Evolutionary conservation across 805 yeast genomes (phyloP).

Genomic region (Huiozyma sinensis): DNA sequence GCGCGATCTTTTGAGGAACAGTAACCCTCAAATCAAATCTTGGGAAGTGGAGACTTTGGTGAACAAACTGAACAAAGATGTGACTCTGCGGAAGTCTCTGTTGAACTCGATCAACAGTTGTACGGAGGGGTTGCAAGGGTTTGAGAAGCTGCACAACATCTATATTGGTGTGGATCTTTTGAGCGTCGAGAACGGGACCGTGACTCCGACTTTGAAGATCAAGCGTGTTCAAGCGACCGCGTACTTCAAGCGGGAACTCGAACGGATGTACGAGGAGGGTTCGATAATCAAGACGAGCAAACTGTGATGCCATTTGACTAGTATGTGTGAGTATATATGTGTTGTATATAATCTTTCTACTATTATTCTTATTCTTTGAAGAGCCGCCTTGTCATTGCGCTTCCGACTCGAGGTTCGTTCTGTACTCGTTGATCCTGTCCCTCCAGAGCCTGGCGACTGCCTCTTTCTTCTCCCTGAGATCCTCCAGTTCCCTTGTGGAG

Average conservation of each 20-base stretch:
- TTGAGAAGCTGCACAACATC: slow-evolving; percentile 51
- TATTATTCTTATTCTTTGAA: background rate
- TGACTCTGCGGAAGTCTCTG: slow-evolving; percentile 10
- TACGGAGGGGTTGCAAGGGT: slow-evolving; percentile 40
- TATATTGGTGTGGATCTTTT: slow-evolving; percentile 47
- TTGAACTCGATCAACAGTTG: slow-evolving; percentile 14
- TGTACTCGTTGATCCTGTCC: slow-evolving; percentile 15
- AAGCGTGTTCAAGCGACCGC: slow-evolving; percentile 41
- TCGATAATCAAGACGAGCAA: slow-evolving; percentile 23
- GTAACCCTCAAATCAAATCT: slow-evolving; percentile 23
- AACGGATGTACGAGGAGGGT: slow-evolving; percentile 41
- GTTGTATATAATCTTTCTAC: background rate
- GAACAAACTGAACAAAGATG: slow-evolving; percentile 13
- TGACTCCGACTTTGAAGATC: slow-evolving; percentile 59
- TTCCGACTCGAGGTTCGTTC: background rate
- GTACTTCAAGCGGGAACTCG: slow-evolving; percentile 32
- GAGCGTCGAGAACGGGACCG: slow-evolving; percentile 45
- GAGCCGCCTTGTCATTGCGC: background rate
- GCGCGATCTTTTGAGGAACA: slow-evolving; percentile 23
- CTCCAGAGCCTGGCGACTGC: slow-evolving; percentile 25
- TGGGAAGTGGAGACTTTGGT: slow-evolving; percentile 24
- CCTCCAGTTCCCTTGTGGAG: slow-evolving; percentile 16
- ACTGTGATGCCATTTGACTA: slow-evolving; percentile 3
- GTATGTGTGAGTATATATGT: background rate
- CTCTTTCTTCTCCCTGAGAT: slow-evolving; percentile 18